Evolutionary conservation across 164 flowering plant species (phyloP).

Genomic region (Saururus chinensis): DNA sequence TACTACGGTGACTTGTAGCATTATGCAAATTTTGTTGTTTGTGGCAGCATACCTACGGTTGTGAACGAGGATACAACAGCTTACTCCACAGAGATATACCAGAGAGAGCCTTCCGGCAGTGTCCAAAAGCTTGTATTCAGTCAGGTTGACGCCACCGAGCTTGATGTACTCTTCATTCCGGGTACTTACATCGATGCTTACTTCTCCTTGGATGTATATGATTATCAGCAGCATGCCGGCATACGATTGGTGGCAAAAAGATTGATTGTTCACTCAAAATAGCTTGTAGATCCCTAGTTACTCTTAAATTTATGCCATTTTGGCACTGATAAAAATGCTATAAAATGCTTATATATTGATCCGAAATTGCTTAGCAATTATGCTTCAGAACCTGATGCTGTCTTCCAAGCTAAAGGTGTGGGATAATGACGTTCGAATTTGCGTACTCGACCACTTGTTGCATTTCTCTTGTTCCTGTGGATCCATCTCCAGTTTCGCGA

Average conservation of each 20-base stretch:
- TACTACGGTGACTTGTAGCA: too few species aligned
- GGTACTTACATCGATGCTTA: slow-evolving; percentile 55
- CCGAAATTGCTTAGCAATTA: too few species aligned
- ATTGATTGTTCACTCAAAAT: background rate
- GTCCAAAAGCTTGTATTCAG: slow-evolving; percentile 45
- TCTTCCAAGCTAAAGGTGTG: too few species aligned
- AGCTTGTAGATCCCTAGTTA: background rate
- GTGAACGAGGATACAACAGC: slow-evolving; percentile 32
- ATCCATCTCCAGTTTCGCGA: too few species aligned
- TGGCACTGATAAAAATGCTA: too few species aligned
- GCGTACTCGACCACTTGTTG: too few species aligned
- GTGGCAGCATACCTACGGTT: slow-evolving; percentile 55
- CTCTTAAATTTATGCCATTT: background rate
- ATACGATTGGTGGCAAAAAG: background rate
- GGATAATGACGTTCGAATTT: too few species aligned
- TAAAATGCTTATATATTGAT: too few species aligned
- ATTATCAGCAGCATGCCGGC: background rate
- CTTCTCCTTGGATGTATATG: slow-evolving; percentile 27
- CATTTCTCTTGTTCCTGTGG: too few species aligned
- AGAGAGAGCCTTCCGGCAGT: slow-evolving; percentile 43
- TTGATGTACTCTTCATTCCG: slow-evolving; percentile 36
- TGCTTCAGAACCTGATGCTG: too few species aligned
- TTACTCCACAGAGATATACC: slow-evolving; percentile 57
- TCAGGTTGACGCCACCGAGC: slow-evolving; percentile 49
- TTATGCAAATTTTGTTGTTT: background rate